phyloP scores from a whole-genome alignment of 352 stramenopile species.

The Peronospora destructor region DNA sequence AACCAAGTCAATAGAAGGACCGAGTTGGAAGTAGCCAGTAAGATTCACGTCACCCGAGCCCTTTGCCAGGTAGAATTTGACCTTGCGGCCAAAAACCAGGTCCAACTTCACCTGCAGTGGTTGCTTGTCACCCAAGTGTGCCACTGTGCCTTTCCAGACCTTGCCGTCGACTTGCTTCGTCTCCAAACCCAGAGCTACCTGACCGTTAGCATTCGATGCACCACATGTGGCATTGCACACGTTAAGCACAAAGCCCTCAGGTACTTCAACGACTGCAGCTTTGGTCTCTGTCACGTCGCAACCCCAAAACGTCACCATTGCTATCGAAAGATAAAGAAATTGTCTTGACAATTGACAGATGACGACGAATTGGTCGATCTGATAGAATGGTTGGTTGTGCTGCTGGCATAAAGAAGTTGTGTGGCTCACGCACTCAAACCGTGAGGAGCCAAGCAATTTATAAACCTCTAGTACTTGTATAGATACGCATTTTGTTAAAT shows the following conservation, averaged over 20 bases:
- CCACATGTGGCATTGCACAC: slow-evolving; percentile 45
- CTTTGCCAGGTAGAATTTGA: slow-evolving; percentile 73
- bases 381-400: not conserved
- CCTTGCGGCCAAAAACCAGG: slow-evolving; percentile 64
- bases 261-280: slow-evolving; percentile 40
- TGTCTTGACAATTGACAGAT: not conserved
- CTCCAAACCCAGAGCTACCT: slow-evolving; percentile 50
- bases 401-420: too few species aligned
- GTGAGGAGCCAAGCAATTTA: too few species aligned
- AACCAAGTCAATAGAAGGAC: slow-evolving; percentile 35
- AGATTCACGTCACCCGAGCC: slow-evolving; percentile 60
- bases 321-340: slow-evolving; percentile 13
- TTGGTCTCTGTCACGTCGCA: slow-evolving; percentile 54
- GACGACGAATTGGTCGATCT: not conserved
- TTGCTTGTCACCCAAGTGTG: slow-evolving; percentile 44
- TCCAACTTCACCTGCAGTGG: slow-evolving; percentile 71
- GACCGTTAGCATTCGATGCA: slow-evolving; percentile 16
- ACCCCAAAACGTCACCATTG: slow-evolving; percentile 53
- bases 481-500: too few species aligned
- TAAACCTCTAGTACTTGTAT: too few species aligned
- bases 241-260: slow-evolving; percentile 57
- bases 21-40: slow-evolving; percentile 78
- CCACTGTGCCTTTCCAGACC: slow-evolving; percentile 58
- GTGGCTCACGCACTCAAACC: too few species aligned
- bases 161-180: slow-evolving; percentile 57